Percentiles rank a stretch among this genome's conserved stretches.
Evolutionary conservation across 129 eudicot species (phyloP).

Genomic region (Ambrosia artemisiifolia): DNA sequence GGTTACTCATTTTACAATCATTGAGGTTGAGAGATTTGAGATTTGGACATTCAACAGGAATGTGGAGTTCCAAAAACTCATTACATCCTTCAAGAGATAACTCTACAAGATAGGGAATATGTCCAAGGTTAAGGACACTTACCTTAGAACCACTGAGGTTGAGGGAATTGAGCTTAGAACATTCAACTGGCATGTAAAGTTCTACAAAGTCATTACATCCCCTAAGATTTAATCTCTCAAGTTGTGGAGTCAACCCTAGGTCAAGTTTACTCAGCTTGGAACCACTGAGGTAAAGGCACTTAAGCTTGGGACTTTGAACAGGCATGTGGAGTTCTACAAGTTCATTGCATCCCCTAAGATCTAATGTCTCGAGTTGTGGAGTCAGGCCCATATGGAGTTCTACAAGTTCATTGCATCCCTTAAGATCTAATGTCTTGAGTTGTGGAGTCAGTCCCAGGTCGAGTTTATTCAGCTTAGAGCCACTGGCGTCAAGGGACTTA

Average conservation of each 20-base stretch:
- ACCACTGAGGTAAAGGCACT: not conserved
- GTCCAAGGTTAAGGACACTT: not conserved
- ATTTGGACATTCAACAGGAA: not conserved
- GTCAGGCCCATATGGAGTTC: not conserved
- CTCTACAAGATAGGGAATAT: not conserved
- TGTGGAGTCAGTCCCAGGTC: not conserved
- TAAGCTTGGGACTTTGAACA: not conserved
- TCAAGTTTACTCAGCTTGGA: not conserved
- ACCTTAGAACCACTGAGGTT: not conserved
- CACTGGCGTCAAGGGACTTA: not conserved
- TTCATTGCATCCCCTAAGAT: not conserved
- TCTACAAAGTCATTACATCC: not conserved
- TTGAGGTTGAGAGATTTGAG: not conserved
- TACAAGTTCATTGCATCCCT: not conserved
- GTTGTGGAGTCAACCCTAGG: not conserved
- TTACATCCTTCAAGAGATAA: not conserved
- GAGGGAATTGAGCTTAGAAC: not conserved
- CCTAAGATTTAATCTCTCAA: not conserved
- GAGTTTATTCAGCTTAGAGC: not conserved
- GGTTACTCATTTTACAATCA: not conserved
- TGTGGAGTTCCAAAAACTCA: not conserved
- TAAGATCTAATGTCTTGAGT: not conserved
- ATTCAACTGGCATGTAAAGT: not conserved
- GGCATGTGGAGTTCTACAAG: not conserved
- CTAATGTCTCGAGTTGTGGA: not conserved